These are phyloP conservation scores for Vigna unguiculata DNA, from an alignment of 306 rosid genomes.

Conservation along the genomic window DNA sequence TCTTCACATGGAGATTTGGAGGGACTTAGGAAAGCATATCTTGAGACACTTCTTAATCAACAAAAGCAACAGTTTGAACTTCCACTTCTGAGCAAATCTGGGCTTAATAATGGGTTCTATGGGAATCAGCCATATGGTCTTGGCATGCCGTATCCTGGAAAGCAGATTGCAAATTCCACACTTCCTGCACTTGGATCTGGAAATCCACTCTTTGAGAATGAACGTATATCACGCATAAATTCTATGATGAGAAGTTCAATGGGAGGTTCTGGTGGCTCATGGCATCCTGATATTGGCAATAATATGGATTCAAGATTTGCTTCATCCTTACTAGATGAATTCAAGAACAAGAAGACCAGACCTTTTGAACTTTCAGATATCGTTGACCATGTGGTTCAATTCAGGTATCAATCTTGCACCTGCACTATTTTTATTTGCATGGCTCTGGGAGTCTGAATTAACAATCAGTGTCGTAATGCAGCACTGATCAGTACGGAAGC, in stretches of 20 bases:
- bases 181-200: slow-evolving; percentile 73
- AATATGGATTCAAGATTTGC: slow-evolving; percentile 64
- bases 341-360: slow-evolving; percentile 85
- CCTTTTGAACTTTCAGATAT: slow-evolving; percentile 93
- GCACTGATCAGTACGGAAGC: slow-evolving; percentile 98
- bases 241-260: slow-evolving; percentile 73
- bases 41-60: slow-evolving; percentile 77
- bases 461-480: slow-evolving; percentile 55
- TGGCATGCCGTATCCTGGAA: slow-evolving; percentile 74
- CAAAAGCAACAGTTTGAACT: slow-evolving; percentile 79
- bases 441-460: slow-evolving; percentile 43
- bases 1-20: slow-evolving; percentile 70
- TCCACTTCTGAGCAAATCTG: slow-evolving; percentile 72
- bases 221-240: slow-evolving; percentile 53
- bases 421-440: slow-evolving; percentile 30
- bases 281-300: slow-evolving; percentile 69
- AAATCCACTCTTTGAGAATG: slow-evolving; percentile 70
- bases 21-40: slow-evolving; percentile 74
- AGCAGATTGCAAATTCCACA: slow-evolving; percentile 55
- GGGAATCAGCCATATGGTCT: slow-evolving; percentile 70
- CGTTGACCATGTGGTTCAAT: slow-evolving; percentile 77
- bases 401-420: slow-evolving; percentile 66
- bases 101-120: slow-evolving; percentile 61
- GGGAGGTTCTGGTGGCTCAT: slow-evolving; percentile 67
- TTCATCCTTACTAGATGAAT: slow-evolving; percentile 85